Evolutionary conservation across 257 asterid species (phyloP).

Genomic region (Primulina tabacum): DNA sequence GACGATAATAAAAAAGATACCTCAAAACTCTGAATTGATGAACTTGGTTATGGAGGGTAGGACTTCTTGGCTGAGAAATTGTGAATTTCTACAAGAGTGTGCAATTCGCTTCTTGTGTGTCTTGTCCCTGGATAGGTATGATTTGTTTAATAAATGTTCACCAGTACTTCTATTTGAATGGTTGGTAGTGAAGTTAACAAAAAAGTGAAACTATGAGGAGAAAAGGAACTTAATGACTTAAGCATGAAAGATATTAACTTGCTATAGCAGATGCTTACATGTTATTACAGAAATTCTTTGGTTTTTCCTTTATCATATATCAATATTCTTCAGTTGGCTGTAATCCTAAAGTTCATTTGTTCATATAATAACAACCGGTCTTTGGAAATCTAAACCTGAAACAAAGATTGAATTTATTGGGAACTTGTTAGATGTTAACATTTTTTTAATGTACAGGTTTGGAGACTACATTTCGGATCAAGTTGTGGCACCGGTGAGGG

Average conservation of each 20-base stretch:
- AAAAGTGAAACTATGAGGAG: constrained; percentile 15
- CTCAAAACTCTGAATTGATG: constrained; percentile 67
- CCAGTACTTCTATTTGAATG: constrained; percentile 4
- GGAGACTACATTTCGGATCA: constrained; percentile 99
- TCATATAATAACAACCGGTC: not conserved
- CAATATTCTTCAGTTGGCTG: constrained; percentile 1
- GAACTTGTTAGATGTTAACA: constrained; percentile 20
- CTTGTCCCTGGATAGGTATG: constrained; percentile 94
- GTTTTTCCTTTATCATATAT: constrained; percentile 6
- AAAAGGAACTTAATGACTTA: constrained; percentile 14
- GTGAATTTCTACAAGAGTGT: constrained; percentile 95
- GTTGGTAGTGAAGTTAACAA: constrained; percentile 17
- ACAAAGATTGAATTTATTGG: constrained; percentile 1
- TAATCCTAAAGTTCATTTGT: constrained; percentile 1
- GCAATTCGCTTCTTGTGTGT: constrained; percentile 97
- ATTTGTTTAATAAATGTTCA: constrained; percentile 19
- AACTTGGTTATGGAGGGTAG: constrained; percentile 78
- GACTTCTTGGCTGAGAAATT: constrained; percentile 84
- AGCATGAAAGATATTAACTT: constrained; percentile 4
- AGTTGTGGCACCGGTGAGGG: constrained; percentile 99
- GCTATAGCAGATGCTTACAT: constrained; percentile 1
- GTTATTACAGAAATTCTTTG: not conserved
- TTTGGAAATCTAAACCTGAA: constrained; percentile 9
- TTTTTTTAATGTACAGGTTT: constrained; percentile 53
- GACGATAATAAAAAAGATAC: constrained; percentile 42